Evolutionary conservation across 2,329 filamentous ascomycete species (phyloP), one percentile per base, ranked within the genome.

Genomic region (Aspergillus hortae): DNA sequence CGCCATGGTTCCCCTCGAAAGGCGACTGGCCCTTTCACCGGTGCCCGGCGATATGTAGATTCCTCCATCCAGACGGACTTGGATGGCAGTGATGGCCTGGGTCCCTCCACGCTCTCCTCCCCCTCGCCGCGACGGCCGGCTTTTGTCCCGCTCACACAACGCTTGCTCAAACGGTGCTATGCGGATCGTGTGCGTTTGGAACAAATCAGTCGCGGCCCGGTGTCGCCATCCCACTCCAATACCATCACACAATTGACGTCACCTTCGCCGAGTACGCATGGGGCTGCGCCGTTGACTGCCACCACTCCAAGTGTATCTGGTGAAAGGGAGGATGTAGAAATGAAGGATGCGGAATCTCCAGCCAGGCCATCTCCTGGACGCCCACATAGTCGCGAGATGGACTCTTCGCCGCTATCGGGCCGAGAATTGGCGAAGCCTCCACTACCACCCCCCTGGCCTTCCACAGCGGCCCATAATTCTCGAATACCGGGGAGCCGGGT

Each of bases 51-150:
- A 3, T 77, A 77, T 54, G 71, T 75, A 33, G 72, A 74, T 51
- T 64, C 64, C 32, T 62, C 66, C 12, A 69, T 73, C 27, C 75
- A 78, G 59, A 74, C 72, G 4, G 70, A 80, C 59, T 54, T 68
- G 41, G 68, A 80, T 62, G 67, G 72, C 19, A 15, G 33, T 44
- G 57, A 60, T 38, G 68, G 70, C n/a, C 55, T 61, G 10, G 53
- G 60, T 12, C 58, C 56, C 19, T 47, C 55, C 7, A 1, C 27
- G 27, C 27, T 30, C 10, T 50, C 55, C 25, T 54, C 55, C 35
- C 46, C 61, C 11, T 54, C 62, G 4, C 59, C 54, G 33, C 64
- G 53, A 48, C 66, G 58, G 23, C 60, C 56, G 45, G 64, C 44
- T 25, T 77, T 72, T 52, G 65, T 72, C 27, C 72, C 75, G 9